Evolutionary conservation across 805 yeast genomes (phyloP), one percentile per base, ranked within the genome.

Genomic region (Myxozyma neglecta): DNA sequence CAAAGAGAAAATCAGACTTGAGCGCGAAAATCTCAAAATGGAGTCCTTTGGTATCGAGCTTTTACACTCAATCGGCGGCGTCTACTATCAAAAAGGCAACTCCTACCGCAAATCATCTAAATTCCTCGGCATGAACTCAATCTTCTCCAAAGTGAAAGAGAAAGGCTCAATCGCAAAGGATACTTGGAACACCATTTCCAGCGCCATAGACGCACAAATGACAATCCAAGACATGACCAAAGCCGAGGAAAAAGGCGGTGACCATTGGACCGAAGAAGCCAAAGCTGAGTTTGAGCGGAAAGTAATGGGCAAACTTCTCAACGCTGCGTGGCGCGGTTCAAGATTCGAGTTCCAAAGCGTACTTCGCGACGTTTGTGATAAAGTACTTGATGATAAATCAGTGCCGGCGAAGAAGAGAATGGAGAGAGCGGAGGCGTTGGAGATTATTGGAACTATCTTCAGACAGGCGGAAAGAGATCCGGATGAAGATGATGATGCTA

Each of bases 281-380:
- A 82, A 84, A 64, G 90, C 86, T 1, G 94, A 90, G 71, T 83
- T 88, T 76, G 97, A 93, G 71, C 82, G 90, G 54, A 77, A 83
- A 59, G 82, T 93, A 65, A 85, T 90, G 57, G 98, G 99, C 29
- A 94, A 93, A 73, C 83, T 94, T 24, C 80, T 94, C 54, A 93
- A 94, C 7, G 91, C 97, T 1, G 96, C 96, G 18, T 94, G 99
- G 99, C 89, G 89, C 24, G 89, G 96, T 44, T 90, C 97, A 20
- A 86, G 88, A 68, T 87, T 85, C 75, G 99, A 94, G 76, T 85
- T 92, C 57, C 86, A 87, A 62, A 80, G 87, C 35, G 86, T 89
- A n/a, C 72, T 89, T 56, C 83, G 94, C 53, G 92, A 87, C 37
- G 91, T 91, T 9, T 89, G 94, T 73, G 94, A 89, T 67, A 81